A percentile compares a stretch with the other conserved stretches of the same genome.
Evolutionary conservation across 176 grass and related monocot species (phyloP).

Genomic region (Leersia perrieri): DNA sequence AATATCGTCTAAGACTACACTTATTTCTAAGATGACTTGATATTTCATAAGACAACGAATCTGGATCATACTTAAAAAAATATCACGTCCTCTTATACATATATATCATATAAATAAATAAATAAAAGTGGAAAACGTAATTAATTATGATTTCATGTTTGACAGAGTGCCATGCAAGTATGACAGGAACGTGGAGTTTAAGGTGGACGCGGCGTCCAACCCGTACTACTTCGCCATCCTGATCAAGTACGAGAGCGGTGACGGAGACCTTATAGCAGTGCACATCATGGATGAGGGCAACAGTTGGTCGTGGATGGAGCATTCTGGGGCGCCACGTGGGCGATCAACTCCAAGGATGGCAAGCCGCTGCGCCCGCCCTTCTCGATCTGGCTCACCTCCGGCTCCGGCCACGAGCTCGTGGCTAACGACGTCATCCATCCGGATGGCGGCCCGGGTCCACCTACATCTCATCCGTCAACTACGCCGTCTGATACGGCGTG

Average conservation of each 20-base stretch:
- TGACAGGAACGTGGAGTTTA: slow-evolving; percentile 33
- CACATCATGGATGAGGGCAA: slow-evolving; percentile 42
- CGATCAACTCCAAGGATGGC: slow-evolving; percentile 44
- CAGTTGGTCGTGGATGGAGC: slow-evolving; percentile 50
- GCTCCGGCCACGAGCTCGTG: slow-evolving; percentile 41
- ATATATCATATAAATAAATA: no score
- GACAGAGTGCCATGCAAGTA: slow-evolving; percentile 37
- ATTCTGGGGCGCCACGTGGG: slow-evolving; percentile 75
- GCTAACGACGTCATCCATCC: slow-evolving; percentile 53
- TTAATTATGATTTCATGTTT: no score
- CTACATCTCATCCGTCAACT: slow-evolving; percentile 52
- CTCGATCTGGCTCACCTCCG: slow-evolving; percentile 58
- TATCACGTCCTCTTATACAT: no score
- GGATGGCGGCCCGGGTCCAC: slow-evolving; percentile 51
- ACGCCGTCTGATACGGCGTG: not conserved
- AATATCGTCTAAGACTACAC: no score
- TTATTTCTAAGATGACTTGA: no score
- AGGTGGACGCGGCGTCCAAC: slow-evolving; percentile 55
- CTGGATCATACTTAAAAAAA: no score
- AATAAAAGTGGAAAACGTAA: no score
- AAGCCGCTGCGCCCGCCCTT: slow-evolving; percentile 45
- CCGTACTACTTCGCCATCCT: slow-evolving; percentile 62
- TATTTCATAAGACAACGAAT: no score
- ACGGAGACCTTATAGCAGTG: slow-evolving; percentile 47
- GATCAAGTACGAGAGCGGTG: slow-evolving; percentile 48